phyloP scores from a whole-genome alignment of 2,329 filamentous ascomycete species.

The Arthrobotrys musiformis region DNA sequence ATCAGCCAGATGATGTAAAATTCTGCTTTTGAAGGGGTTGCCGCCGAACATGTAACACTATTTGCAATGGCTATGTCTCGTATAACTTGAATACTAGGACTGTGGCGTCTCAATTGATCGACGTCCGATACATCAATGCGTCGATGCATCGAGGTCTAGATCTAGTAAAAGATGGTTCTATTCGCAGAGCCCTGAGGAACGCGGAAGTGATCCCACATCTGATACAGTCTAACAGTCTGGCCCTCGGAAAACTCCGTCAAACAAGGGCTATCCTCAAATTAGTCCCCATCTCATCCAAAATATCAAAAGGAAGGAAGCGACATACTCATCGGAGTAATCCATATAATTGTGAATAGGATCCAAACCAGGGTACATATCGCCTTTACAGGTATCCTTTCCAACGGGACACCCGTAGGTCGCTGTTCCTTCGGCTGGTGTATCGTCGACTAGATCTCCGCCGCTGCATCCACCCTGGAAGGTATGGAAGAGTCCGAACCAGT shows the following conservation, averaged over 20 bases:
- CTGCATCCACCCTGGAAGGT: slow-evolving; percentile 60
- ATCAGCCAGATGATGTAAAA: no score
- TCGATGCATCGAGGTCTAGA: background rate
- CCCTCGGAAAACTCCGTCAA: slow-evolving; percentile 37
- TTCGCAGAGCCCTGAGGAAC: background rate
- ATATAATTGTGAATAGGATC: slow-evolving; percentile 62
- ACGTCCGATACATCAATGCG: no score
- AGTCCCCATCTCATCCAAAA: background rate
- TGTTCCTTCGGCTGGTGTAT: slow-evolving; percentile 60
- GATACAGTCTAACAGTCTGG: slow-evolving; percentile 26
- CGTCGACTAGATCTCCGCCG: slow-evolving; percentile 59
- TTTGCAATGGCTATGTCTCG: no score
- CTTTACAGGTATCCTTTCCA: slow-evolving; percentile 59
- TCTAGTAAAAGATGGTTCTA: background rate
- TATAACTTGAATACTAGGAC: no score
- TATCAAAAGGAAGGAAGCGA: background rate
- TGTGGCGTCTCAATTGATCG: no score
- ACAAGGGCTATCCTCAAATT: slow-evolving; percentile 21
- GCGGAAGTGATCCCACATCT: slow-evolving; percentile 31
- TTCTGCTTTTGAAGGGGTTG: no score
- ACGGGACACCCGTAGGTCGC: slow-evolving; percentile 58
- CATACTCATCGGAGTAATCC: slow-evolving; percentile 59
- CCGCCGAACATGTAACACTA: no score
- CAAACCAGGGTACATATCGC: slow-evolving; percentile 56
- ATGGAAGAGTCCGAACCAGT: slow-evolving; percentile 61